phyloP scores from a whole-genome alignment of 2,329 filamentous ascomycete species.

The Verticillium klebahnii region DNA sequence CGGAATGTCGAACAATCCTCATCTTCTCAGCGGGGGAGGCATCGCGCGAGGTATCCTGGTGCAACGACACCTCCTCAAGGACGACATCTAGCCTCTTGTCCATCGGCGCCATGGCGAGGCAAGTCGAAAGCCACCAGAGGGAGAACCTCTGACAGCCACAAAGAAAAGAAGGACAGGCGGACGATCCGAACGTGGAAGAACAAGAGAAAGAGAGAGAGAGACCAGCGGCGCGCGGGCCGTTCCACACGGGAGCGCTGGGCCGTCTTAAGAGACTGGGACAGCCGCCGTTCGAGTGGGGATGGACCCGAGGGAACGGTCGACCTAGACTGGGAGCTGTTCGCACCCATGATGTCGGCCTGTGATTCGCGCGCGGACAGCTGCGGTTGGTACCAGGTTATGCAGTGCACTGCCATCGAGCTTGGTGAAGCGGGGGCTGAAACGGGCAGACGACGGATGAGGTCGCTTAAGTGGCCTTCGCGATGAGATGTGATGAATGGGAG shows the following conservation, averaged over 20 bases:
- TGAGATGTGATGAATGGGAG: conserved; percentile 1
- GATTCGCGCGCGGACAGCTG: not conserved
- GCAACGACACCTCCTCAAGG: not conserved
- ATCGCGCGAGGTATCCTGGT: not conserved
- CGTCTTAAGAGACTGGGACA: not conserved
- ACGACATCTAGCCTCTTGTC: not conserved
- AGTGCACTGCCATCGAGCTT: not conserved
- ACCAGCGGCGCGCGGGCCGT: not conserved
- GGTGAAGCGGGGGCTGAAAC: not conserved
- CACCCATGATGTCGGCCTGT: not conserved
- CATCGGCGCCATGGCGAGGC: not conserved
- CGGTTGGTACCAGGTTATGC: not conserved
- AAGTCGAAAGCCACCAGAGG: not conserved
- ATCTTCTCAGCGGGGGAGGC: not conserved
- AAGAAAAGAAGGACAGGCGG: not conserved
- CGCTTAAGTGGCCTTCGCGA: not conserved
- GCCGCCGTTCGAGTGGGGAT: not conserved
- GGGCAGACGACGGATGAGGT: not conserved
- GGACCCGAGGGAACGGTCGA: not conserved
- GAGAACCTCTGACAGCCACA: not conserved
- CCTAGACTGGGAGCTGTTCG: not conserved
- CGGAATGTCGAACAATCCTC: not conserved
- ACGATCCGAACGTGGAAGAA: not conserved
- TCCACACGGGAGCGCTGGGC: not conserved
- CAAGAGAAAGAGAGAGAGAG: not conserved